Evolutionary conservation across 208 protist genomes (phyloP).

Genomic region (Trichomonas gallinae): DNA sequence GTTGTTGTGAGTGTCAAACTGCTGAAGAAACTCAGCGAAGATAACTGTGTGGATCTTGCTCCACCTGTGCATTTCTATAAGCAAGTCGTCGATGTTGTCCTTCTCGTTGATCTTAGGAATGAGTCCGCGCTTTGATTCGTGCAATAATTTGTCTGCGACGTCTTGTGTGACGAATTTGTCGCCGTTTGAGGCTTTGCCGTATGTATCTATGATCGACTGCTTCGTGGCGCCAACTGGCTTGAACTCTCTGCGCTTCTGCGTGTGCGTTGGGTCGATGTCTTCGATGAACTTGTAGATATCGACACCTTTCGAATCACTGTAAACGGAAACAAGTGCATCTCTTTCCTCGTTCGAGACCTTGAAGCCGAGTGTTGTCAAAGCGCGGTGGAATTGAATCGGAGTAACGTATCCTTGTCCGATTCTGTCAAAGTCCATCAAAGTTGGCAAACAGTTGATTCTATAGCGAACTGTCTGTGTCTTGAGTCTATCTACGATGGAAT

Average conservation of each 20-base stretch:
- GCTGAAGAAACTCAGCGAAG: neutral
- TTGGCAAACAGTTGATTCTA: neutral
- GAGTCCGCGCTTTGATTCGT: neutral
- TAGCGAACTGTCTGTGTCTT: neutral
- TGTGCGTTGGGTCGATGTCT: neutral
- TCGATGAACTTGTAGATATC: slow-evolving; percentile 10
- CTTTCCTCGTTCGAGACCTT: neutral
- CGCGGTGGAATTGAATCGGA: neutral
- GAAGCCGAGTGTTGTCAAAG: neutral
- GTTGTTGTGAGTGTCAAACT: neutral
- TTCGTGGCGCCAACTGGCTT: neutral
- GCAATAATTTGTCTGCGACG: neutral
- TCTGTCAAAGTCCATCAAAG: neutral
- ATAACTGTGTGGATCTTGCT: neutral
- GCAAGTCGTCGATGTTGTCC: neutral
- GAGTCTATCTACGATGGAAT: neutral
- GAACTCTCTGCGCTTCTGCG: neutral
- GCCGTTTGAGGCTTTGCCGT: neutral
- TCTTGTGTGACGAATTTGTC: neutral
- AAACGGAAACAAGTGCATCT: neutral
- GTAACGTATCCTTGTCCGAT: neutral
- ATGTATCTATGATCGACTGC: neutral
- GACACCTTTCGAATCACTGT: neutral
- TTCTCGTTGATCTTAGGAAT: neutral
- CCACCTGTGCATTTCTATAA: neutral